Percentiles rank a stretch among this genome's conserved stretches.
These are phyloP conservation scores for Phytopythium ostracodes DNA, from an alignment of 352 stramenopile genomes.

Conservation along the genomic window DNA sequence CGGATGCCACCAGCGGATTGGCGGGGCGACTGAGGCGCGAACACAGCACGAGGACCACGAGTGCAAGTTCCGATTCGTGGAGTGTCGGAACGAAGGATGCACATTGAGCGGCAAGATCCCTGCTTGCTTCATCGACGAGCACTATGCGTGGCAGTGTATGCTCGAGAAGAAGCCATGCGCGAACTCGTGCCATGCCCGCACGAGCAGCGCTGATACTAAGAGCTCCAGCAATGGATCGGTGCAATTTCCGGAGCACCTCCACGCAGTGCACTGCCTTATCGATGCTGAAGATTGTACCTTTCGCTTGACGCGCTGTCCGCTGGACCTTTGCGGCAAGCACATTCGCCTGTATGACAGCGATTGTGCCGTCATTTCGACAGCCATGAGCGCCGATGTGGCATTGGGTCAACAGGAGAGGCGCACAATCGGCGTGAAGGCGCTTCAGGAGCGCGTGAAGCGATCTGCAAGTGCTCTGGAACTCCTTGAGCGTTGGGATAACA, in stretches of 20 bases:
- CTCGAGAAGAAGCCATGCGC: conserved; percentile 39
- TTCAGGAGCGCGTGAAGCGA: conserved; percentile 12
- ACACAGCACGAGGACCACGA: conserved; percentile 53
- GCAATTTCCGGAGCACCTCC: conserved; percentile 25
- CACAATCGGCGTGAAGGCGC: conserved; percentile 9
- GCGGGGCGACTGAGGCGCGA: conserved; percentile 33
- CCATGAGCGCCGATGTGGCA: conserved; percentile 20
- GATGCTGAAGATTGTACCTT: conserved; percentile 44
- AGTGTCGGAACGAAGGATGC: conserved; percentile 46
- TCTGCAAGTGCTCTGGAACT: background rate
- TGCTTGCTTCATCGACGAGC: conserved; percentile 41
- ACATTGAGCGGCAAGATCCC: conserved; percentile 33
- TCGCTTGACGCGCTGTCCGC: conserved; percentile 33
- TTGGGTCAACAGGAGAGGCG: conserved; percentile 4
- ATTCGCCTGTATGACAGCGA: conserved; percentile 41
- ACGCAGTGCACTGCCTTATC: conserved; percentile 37
- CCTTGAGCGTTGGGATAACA: background rate
- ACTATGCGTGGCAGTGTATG: conserved; percentile 70
- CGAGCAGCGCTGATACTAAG: background rate
- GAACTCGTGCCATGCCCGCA: conserved; percentile 14
- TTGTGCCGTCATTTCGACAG: background rate
- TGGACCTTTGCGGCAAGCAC: conserved; percentile 67
- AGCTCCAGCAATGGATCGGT: background rate
- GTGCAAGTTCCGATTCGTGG: conserved; percentile 46
- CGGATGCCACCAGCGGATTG: conserved; percentile 41